Percentiles rank a stretch among this genome's conserved stretches.
Conservation (phyloP, 2,329 filamentous ascomycete species). For the Juglanconis sp. region DNA sequence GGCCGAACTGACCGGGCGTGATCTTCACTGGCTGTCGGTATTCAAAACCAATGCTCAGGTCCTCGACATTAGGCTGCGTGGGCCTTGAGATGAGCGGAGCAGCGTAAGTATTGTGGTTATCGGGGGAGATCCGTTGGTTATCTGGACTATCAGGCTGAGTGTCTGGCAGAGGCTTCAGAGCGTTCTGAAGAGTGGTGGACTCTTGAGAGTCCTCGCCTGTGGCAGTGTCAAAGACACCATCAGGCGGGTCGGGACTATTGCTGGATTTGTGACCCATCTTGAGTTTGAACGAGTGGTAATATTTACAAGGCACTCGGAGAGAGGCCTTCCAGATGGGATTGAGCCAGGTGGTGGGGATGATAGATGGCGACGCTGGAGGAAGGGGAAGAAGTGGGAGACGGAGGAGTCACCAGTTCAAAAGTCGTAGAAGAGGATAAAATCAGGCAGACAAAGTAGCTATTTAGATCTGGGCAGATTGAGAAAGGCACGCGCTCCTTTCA, state of each 20-base stretch:
- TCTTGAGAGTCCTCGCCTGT: background rate
- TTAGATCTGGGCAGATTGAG: background rate
- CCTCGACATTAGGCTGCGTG: background rate
- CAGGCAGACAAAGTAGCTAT: background rate
- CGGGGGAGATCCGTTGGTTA: background rate
- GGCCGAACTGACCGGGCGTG: slow-evolving; percentile 9
- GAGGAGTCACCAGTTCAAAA: too few species aligned
- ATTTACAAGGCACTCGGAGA: background rate
- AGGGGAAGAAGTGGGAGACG: too few species aligned
- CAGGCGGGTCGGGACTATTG: background rate
- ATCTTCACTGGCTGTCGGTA: slow-evolving; percentile 7
- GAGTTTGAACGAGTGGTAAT: background rate
- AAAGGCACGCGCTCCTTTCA: background rate
- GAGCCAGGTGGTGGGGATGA: background rate
- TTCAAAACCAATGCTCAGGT: slow-evolving; percentile 9
- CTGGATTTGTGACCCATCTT: slow-evolving; percentile 3
- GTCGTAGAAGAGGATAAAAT: background rate
- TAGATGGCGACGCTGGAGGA: too few species aligned
- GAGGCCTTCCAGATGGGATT: background rate
- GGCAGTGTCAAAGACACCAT: background rate
- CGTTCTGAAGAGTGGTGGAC: background rate
- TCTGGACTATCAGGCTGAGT: background rate
- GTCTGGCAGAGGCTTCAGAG: background rate
- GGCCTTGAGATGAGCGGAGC: slow-evolving; percentile 7
- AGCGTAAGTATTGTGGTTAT: background rate